Conservation (phyloP, 768 basidiomycete species). For the Leccinum boreale region DNA sequence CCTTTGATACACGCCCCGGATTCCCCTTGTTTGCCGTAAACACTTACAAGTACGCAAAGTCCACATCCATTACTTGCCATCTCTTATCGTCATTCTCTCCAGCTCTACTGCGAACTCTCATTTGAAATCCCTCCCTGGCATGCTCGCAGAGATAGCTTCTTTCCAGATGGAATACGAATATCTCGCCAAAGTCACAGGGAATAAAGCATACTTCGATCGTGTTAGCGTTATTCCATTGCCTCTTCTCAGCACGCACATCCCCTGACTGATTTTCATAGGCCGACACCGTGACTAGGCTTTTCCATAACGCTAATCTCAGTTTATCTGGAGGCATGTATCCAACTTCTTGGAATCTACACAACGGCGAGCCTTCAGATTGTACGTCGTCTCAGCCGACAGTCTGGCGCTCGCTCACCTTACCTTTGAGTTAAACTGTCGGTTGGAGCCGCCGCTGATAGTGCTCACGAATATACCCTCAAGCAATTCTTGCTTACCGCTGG, state of each 20-base stretch:
- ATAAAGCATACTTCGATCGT: constrained; percentile 55
- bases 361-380: constrained; percentile 48
- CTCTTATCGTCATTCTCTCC: not conserved
- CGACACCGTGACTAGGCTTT: constrained; percentile 42
- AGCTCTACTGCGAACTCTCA: not conserved
- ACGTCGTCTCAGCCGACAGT: constrained; percentile 17
- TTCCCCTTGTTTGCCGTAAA: constrained; percentile 72
- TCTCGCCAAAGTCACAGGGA: constrained; percentile 73
- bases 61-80: not conserved
- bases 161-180: constrained; percentile 85
- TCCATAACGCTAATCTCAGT: constrained; percentile 46
- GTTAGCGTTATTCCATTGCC: constrained; percentile 33
- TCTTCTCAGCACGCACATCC: not conserved
- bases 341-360: constrained; percentile 49
- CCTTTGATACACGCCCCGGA: constrained; percentile 67
- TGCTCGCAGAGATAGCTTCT: constrained; percentile 78
- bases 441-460: constrained; percentile 68
- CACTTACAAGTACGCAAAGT: constrained; percentile 47
- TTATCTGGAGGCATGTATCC: constrained; percentile 63
- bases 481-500: constrained; percentile 65
- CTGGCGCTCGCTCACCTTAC: not conserved
- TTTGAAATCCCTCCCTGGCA: constrained; percentile 24
- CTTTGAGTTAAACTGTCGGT: constrained; percentile 47
- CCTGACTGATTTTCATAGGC: constrained; percentile 34
- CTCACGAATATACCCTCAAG: constrained; percentile 76